Evolutionary conservation across 2,329 filamentous ascomycete species (phyloP), one percentile per base, ranked within the genome.

Genomic region (Fusarium pseudoanthophilum): DNA sequence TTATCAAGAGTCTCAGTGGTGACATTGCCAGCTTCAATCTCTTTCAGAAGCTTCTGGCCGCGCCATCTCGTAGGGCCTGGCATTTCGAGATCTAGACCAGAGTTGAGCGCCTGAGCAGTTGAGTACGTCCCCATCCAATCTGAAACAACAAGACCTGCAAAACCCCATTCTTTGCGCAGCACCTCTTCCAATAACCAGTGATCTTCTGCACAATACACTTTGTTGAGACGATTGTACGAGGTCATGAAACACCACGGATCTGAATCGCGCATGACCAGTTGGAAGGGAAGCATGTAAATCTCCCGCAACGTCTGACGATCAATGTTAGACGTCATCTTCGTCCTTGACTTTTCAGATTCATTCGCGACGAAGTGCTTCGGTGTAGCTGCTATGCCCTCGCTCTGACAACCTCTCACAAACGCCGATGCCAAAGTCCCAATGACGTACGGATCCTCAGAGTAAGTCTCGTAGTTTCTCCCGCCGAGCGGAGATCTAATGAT

Each of bases 161-260:
- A 67, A 0, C 60, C 43, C 64, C 64, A 67, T 59, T 67, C 51
- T 1, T 67, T 28, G 2, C 60, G 51, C 2, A 67, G 32, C 0
- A 67, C 21, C 0, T 67, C n/a, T 3, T 59, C 49, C 2, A 65
- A 4, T 7, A 67, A 7, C 43, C 51, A 64, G 28, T 30, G 14
- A 2, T 14, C 26, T 7, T 67, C 64, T 1, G 64, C 64, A 0
- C 60, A 65, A 4, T 67, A 67, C 4, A 39, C 60, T 3, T 16
- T 5, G n/a, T 67, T 67, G 0, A 67, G 42, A 3, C 64, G 64
- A 1, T 67, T 67, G 5, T 67, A 67, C 0, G 62, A 65, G 2
- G 64, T 67, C 64, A 67, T 67, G 37, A 67, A 58, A 11, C 64
- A 67, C 64, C 64, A 67, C 1, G 64, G 64, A 10, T 67, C 60